Percentiles rank a stretch among this genome's conserved stretches.
Conservation (phyloP, 495 filamentous ascomycete genomes). For the Trypethelium eluteriae region DNA sequence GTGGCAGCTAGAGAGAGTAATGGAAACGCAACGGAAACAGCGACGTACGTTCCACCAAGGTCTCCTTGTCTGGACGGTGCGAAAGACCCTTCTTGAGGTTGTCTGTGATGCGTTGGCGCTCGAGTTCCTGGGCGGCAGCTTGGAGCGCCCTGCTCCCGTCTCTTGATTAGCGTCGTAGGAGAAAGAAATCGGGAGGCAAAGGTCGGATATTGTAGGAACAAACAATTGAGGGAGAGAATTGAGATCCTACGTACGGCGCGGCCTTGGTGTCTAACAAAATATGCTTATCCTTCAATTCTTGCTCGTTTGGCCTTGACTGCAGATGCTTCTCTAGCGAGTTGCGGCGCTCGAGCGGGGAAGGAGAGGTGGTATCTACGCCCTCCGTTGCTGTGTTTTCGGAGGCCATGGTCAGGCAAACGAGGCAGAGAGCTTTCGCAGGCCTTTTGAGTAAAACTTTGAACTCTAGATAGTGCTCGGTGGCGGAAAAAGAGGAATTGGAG, state of each 20-base stretch:
- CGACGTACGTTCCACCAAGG: constrained; percentile 63
- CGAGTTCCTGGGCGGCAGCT: constrained; percentile 53
- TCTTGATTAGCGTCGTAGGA: constrained; percentile 28
- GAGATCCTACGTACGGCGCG: constrained; percentile 48
- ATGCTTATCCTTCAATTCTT: constrained; percentile 71
- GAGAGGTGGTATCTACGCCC: constrained; percentile 50
- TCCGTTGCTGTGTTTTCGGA: background rate
- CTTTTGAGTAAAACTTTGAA: background rate
- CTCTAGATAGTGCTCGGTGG: background rate
- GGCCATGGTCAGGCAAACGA: background rate
- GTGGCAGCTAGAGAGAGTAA: constrained; percentile 5
- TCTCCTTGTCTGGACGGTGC: constrained; percentile 55
- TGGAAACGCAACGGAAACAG: constrained; percentile 14
- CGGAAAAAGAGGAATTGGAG: background rate
- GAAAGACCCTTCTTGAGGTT: constrained; percentile 59
- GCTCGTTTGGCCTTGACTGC: constrained; percentile 64
- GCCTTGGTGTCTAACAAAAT: constrained; percentile 65
- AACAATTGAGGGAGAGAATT: background rate
- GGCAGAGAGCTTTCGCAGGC: background rate
- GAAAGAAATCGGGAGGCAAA: background rate
- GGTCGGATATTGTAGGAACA: background rate
- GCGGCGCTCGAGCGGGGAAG: constrained; percentile 68
- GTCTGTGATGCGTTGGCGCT: constrained; percentile 56
- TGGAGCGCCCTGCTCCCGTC: constrained; percentile 44
- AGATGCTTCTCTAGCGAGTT: constrained; percentile 86